Conservation (phyloP, 257 asterid genomes). For the Capsicum rhomboideum region DNA sequence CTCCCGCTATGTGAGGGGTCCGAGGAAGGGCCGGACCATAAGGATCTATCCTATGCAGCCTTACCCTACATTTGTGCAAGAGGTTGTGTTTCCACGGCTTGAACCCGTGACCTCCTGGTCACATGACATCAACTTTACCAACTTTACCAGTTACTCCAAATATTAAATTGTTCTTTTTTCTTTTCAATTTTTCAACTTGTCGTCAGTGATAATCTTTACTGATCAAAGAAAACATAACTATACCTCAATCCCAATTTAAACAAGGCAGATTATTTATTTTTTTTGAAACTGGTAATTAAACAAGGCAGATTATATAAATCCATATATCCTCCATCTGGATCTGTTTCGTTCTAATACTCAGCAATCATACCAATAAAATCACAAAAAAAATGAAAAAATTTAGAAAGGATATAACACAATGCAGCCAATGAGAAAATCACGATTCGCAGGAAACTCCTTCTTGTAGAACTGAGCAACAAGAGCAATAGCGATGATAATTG, state of each 20-base stretch:
- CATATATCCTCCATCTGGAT: background rate
- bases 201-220: background rate
- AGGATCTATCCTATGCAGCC: no score
- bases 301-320: background rate
- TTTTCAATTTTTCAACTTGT: background rate
- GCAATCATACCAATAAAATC: background rate
- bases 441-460: slow-evolving; percentile 84
- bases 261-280: no score
- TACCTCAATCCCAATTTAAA: background rate
- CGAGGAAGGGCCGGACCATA: no score
- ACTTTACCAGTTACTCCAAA: no score
- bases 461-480: slow-evolving; percentile 92
- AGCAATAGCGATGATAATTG: slow-evolving; percentile 56
- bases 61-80: no score
- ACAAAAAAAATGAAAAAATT: background rate
- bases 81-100: no score
- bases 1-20: no score
- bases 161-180: background rate
- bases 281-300: no score
- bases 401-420: slow-evolving; percentile 80
- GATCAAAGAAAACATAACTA: background rate
- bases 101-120: no score
- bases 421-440: slow-evolving; percentile 77
- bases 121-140: no score
- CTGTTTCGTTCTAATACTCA: background rate